Percentiles rank a stretch among this genome's conserved stretches.
Conservation (phyloP, 140 eudicot genomes). For the Erigeron philadelphicus region DNA sequence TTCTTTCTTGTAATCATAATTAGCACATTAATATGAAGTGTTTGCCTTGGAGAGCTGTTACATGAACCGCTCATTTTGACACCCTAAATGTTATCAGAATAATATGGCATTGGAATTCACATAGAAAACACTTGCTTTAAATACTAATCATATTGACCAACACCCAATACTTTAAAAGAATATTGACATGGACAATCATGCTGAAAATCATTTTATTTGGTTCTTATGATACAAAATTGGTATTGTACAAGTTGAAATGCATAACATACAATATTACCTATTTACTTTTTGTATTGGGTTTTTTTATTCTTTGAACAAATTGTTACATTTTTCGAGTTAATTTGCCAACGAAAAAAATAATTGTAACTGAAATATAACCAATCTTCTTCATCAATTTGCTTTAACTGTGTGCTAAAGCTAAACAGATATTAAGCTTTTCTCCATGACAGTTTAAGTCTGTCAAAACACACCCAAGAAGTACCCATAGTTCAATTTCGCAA, state of each 20-base stretch:
- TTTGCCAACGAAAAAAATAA: not conserved
- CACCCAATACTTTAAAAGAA: not conserved
- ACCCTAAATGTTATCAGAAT: not conserved
- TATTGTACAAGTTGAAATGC: constrained; percentile 6
- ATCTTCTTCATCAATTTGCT: constrained; percentile 2
- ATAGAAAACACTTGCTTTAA: not conserved
- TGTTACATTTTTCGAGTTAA: not conserved
- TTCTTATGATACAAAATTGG: not conserved
- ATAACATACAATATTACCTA: constrained; percentile 13
- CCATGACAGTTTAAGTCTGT: constrained; percentile 1
- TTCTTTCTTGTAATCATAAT: not conserved
- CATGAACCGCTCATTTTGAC: not conserved
- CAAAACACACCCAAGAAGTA: constrained; percentile 9
- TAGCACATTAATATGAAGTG: not conserved
- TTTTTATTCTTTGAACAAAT: not conserved
- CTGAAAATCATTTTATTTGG: not conserved
- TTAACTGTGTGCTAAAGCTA: not conserved
- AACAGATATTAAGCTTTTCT: constrained; percentile 10
- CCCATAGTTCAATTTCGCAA: not conserved
- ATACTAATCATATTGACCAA: constrained; percentile 14
- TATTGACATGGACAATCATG: constrained; percentile 10
- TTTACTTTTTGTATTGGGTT: not conserved
- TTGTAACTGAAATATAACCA: not conserved
- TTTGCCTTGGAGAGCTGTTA: not conserved
- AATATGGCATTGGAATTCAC: not conserved